A percentile compares a stretch with the other conserved stretches of the same genome.
Evolutionary conservation across 257 asterid genomes (phyloP).

Genomic region (Nicotiana sylvestris): DNA sequence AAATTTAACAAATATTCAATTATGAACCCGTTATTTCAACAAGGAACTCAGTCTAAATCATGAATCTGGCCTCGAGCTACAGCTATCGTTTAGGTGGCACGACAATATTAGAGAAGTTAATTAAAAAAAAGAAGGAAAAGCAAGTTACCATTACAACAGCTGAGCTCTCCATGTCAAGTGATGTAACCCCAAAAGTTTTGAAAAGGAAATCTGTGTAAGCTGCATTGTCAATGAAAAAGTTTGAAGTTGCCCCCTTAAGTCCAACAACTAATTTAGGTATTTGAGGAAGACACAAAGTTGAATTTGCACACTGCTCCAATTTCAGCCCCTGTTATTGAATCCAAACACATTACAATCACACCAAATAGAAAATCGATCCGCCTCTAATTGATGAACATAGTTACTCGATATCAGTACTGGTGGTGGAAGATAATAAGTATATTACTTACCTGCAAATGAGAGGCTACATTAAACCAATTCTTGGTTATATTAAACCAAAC

Average conservation of each 20-base stretch:
- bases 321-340: slow-evolving; percentile 31
- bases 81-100: not conserved
- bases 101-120: not conserved
- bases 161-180: slow-evolving; percentile 62
- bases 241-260: slow-evolving; percentile 45
- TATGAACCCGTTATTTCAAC: not conserved
- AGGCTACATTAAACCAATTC: slow-evolving; percentile 43
- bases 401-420: not conserved
- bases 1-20: not conserved
- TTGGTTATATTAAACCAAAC: slow-evolving; percentile 41
- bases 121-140: not conserved
- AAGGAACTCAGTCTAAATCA: not conserved
- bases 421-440: not conserved
- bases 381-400: not conserved
- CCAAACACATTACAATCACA: not conserved
- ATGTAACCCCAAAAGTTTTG: slow-evolving; percentile 44
- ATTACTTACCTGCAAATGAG: slow-evolving; percentile 32
- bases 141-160: slow-evolving; percentile 53
- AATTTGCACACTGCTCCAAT: slow-evolving; percentile 44
- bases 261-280: slow-evolving; percentile 50
- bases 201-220: slow-evolving; percentile 48
- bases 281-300: slow-evolving; percentile 42
- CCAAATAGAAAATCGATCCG: not conserved
- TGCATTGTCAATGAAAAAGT: slow-evolving; percentile 53
- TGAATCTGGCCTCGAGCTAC: not conserved